A percentile compares a stretch with the other conserved stretches of the same genome.
Conservation (phyloP, 2,329 filamentous ascomycete genomes). For the Aspergillus flavus region DNA sequence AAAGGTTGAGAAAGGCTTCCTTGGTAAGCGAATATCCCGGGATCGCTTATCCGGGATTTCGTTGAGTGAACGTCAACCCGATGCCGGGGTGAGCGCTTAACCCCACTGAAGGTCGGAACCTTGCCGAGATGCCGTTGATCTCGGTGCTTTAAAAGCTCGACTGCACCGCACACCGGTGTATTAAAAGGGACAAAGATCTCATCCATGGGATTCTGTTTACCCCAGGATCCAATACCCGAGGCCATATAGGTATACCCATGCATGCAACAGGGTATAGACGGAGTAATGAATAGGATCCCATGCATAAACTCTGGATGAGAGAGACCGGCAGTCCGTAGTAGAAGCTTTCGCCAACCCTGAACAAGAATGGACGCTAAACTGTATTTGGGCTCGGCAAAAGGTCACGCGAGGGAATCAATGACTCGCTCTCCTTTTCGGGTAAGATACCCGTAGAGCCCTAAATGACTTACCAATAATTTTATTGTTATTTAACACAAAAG, state of each 20-base stretch:
- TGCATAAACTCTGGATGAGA: neutral
- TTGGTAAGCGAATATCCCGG: conserved; percentile 1
- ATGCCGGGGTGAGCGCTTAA: conserved; percentile 1
- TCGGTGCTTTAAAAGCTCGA: neutral
- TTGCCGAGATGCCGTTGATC: neutral
- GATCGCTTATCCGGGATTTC: neutral
- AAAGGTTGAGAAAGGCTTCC: neutral
- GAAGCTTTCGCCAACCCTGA: neutral
- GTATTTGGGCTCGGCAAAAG: neutral
- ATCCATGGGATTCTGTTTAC: neutral
- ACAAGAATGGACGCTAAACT: neutral
- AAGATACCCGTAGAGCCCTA: neutral
- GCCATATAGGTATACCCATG: neutral
- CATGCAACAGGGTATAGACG: neutral
- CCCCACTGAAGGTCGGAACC: neutral
- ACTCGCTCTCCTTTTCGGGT: neutral
- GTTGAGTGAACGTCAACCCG: neutral
- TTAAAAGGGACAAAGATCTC: neutral
- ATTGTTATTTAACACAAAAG: neutral
- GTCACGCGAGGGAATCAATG: neutral
- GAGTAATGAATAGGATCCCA: neutral
- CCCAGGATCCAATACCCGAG: neutral
- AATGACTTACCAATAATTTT: neutral
- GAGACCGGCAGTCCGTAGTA: too few relatives aligned
- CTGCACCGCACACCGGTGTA: neutral